Evolutionary conservation across 495 filamentous ascomycete genomes (phyloP).

Genomic region (Baudoinia panamericana): DNA sequence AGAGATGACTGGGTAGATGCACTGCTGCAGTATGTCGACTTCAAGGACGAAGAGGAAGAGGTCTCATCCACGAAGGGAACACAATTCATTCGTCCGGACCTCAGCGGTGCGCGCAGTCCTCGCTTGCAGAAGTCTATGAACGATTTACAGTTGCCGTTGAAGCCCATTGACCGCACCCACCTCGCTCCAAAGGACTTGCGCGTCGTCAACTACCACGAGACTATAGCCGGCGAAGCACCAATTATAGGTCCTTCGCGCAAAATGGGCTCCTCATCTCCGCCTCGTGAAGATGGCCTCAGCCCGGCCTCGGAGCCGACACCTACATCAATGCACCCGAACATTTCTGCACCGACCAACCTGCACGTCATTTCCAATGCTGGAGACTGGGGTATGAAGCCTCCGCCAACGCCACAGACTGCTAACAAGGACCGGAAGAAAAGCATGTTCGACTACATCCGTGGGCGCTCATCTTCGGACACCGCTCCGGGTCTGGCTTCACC

Average conservation of each 20-base stretch:
- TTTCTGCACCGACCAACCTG: slow-evolving; percentile 80
- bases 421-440: slow-evolving; percentile 74
- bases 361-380: slow-evolving; percentile 74
- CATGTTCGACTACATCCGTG: slow-evolving; percentile 80
- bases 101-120: slow-evolving; percentile 10
- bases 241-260: slow-evolving; percentile 36
- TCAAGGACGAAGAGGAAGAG: slow-evolving; percentile 35
- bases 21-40: slow-evolving; percentile 80
- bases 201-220: slow-evolving; percentile 73
- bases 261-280: slow-evolving; percentile 35
- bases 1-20: slow-evolving; percentile 89
- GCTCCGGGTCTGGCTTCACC: slow-evolving; percentile 21
- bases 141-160: slow-evolving; percentile 12
- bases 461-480: slow-evolving; percentile 48
- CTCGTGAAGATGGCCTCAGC: slow-evolving; percentile 13
- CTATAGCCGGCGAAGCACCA: slow-evolving; percentile 58
- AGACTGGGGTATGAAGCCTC: slow-evolving; percentile 67
- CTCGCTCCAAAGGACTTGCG: slow-evolving; percentile 44
- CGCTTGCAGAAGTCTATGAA: slow-evolving; percentile 17
- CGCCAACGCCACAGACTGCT: slow-evolving; percentile 40
- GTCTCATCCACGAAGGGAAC: slow-evolving; percentile 8
- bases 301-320: slow-evolving; percentile 5
- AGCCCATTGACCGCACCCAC: slow-evolving; percentile 3
- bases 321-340: slow-evolving; percentile 31
- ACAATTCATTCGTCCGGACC: slow-evolving; percentile 7